Evolutionary conservation across 805 yeast genomes (phyloP), one percentile per base, ranked within the genome.

Genomic region (Zygoascus bituminiphila): DNA sequence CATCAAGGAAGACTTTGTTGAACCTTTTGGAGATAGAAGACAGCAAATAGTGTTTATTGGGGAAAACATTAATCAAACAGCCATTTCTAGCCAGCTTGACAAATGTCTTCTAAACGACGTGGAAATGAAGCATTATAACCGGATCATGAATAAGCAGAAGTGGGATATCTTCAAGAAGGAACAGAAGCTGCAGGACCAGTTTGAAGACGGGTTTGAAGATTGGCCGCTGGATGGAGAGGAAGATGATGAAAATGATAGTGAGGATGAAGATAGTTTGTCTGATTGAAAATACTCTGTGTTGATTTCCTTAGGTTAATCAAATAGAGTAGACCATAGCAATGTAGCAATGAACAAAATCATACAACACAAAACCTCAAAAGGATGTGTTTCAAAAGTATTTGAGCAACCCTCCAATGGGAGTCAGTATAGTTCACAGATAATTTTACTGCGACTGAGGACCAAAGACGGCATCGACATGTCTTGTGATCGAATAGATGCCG

Each of bases 21-120:
- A 71, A 1, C 59, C 62, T 23, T 62, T 60, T 51, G 76, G 75
- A 2, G 76, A 73, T 48, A 63, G 76, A 41, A 58, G 74, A 40
- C 71, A 73, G 50, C 76, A 73, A 52, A 50, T 73, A 21, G 77
- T 73, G 1, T 68, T 73, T 48, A 72, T 73, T 51, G 77, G 76
- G 1, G 57, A 70, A 17, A 57, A 62, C 10, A 54, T 73, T 4
- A 59, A 71, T 45, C 59, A 60, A 42, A 49, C 45, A 3, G 57
- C 54, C 10, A 51, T 72, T 6, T 54, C 63, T 7, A 52, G 60
- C 33, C 64, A 51, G 1, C 52, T 73, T 41, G 71, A 73, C 49
- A 45, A 54, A 6, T 72, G 76, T 53, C 60, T 73, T 45, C 51
- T 73, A 35, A 68, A 60, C 5, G 74, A 72, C 46, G 60, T 62